Conservation (phyloP, 2,329 filamentous ascomycete genomes). For the Paecilomyces sp. region DNA sequence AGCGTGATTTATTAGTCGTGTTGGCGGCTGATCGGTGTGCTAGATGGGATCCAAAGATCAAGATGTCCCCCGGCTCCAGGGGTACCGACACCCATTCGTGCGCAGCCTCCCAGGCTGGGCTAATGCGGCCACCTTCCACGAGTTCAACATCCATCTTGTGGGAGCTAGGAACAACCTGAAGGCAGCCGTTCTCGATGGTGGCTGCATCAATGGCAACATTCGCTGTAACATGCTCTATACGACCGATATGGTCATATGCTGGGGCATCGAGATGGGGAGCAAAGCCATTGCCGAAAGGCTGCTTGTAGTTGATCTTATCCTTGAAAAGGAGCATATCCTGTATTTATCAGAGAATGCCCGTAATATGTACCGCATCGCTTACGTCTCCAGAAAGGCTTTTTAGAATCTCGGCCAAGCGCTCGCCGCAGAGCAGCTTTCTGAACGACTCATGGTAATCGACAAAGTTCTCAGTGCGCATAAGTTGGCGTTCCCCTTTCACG, state of each 20-base stretch:
- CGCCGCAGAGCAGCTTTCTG: conserved; percentile 18
- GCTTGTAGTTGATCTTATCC: conserved; percentile 32
- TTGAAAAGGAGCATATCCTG: conserved; percentile 29
- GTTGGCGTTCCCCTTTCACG: conserved; percentile 20
- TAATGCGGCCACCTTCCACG: conserved; percentile 21
- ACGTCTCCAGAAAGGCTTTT: conserved; percentile 20
- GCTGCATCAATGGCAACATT: conserved; percentile 26
- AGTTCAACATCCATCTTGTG: conserved; percentile 28
- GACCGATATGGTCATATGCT: conserved; percentile 28
- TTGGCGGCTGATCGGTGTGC: conserved; percentile 25
- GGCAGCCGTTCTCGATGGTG: conserved; percentile 23
- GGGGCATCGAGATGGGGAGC: conserved; percentile 27
- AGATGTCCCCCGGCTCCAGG: conserved; percentile 21
- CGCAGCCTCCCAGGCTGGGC: conserved; percentile 18
- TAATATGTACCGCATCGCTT: conserved; percentile 2
- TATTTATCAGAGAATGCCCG: not conserved
- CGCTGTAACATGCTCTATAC: conserved; percentile 28
- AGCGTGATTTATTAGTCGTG: conserved; percentile 13
- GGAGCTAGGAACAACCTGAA: conserved; percentile 26
- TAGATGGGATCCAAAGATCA: conserved; percentile 27
- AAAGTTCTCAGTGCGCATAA: conserved; percentile 29
- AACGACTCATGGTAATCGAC: conserved; percentile 22
- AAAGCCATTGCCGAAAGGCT: conserved; percentile 26
- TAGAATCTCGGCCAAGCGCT: conserved; percentile 18
- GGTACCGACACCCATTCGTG: conserved; percentile 25